Evolutionary conservation across 148 eudicot genomes (phyloP).

Genomic region (Salicornia ramosissima): DNA sequence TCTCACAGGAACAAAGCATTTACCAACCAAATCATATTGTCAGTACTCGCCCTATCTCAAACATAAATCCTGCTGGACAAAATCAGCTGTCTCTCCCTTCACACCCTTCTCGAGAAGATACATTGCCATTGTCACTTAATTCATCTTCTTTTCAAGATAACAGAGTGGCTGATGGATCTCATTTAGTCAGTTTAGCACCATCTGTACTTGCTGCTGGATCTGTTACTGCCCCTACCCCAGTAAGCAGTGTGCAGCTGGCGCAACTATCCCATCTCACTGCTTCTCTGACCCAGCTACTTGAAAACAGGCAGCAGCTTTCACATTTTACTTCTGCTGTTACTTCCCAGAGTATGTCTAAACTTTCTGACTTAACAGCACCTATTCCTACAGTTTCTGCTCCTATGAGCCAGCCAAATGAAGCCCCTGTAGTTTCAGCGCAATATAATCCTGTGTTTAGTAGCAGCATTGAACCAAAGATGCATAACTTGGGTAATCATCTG

Average conservation of each 20-base stretch:
- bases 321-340: constrained; percentile 35
- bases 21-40: constrained; percentile 24
- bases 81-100: constrained; percentile 22
- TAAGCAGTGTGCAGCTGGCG: constrained; percentile 33
- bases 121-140: constrained; percentile 29
- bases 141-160: constrained; percentile 25
- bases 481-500: constrained; percentile 7
- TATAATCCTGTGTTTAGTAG: constrained; percentile 32
- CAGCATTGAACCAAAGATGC: constrained; percentile 24
- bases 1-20: constrained; percentile 34
- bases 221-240: constrained; percentile 28
- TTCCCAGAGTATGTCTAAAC: constrained; percentile 19
- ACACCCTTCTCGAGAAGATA: constrained; percentile 20
- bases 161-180: constrained; percentile 25
- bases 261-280: constrained; percentile 39
- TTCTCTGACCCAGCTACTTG: constrained; percentile 44
- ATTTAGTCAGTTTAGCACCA: constrained; percentile 12
- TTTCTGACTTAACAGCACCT: constrained; percentile 17
- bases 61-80: constrained; percentile 23
- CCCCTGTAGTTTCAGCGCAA: constrained; percentile 26
- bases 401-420: constrained; percentile 28
- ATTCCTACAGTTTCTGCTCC: constrained; percentile 26
- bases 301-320: constrained; percentile 39
- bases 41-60: constrained; percentile 22
- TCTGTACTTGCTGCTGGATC: constrained; percentile 23